These are phyloP conservation scores for Kuraishia molischiana DNA, from an alignment of 805 yeast genomes.

Conservation along the genomic window DNA sequence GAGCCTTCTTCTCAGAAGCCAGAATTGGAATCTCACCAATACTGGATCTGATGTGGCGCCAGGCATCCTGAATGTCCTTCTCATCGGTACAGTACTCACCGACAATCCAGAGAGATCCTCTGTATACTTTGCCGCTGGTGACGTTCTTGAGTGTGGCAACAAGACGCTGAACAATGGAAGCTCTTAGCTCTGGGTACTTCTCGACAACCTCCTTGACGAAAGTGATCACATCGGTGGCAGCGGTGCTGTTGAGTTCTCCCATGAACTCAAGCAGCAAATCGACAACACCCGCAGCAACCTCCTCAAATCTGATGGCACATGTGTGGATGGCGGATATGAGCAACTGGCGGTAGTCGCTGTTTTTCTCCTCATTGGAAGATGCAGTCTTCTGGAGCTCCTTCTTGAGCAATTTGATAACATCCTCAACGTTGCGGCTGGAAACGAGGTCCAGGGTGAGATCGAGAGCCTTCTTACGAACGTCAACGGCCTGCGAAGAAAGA, in stretches of 20 bases:
- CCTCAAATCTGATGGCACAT: slow-evolving; percentile 80
- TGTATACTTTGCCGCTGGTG: slow-evolving; percentile 81
- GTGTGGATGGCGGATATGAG: slow-evolving; percentile 82
- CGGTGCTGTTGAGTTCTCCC: slow-evolving; percentile 71
- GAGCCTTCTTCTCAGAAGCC: slow-evolving; percentile 52
- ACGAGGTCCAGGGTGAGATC: slow-evolving; percentile 75
- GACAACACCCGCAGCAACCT: slow-evolving; percentile 86
- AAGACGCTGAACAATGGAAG: slow-evolving; percentile 53
- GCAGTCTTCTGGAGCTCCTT: slow-evolving; percentile 80
- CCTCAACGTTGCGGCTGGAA: slow-evolving; percentile 85
- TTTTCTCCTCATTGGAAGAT: slow-evolving; percentile 64
- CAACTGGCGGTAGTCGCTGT: slow-evolving; percentile 79
- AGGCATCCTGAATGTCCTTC: slow-evolving; percentile 64
- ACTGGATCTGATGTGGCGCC: slow-evolving; percentile 77
- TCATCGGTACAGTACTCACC: slow-evolving; percentile 84
- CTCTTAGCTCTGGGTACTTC: slow-evolving; percentile 74
- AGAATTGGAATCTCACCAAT: slow-evolving; percentile 90
- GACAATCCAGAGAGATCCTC: slow-evolving; percentile 91
- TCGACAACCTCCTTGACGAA: slow-evolving; percentile 93
- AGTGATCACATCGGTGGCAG: slow-evolving; percentile 84
- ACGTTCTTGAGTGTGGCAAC: slow-evolving; percentile 52
- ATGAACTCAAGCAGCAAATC: slow-evolving; percentile 80
- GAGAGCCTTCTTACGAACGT: slow-evolving; percentile 82
- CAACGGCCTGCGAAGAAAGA: slow-evolving; percentile 80
- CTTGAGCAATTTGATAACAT: slow-evolving; percentile 82